A percentile compares a stretch with the other conserved stretches of the same genome.
Evolutionary conservation across 129 eudicot species (phyloP).

Genomic region (Arctium minus): DNA sequence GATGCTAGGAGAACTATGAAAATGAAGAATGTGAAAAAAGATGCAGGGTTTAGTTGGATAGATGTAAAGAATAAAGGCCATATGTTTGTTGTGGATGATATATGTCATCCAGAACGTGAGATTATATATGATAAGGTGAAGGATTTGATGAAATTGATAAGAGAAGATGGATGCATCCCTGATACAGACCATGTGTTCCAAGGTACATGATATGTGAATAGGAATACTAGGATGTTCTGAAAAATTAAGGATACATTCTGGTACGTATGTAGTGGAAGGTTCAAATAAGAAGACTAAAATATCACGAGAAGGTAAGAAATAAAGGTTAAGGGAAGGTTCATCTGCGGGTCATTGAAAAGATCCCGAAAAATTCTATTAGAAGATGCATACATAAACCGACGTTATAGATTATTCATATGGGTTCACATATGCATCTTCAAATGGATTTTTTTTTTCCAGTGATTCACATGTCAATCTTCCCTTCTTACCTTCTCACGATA

Average conservation of each 20-base stretch:
- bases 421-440: too few relatives aligned
- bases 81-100: conserved; percentile 49
- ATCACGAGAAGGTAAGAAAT: too few relatives aligned
- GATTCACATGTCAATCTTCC: too few relatives aligned
- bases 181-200: conserved; percentile 25
- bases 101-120: conserved; percentile 32
- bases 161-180: conserved; percentile 37
- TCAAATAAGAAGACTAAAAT: too few relatives aligned
- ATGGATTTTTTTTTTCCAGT: too few relatives aligned
- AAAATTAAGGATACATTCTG: background rate
- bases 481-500: too few relatives aligned
- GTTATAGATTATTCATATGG: too few relatives aligned
- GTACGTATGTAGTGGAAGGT: background rate
- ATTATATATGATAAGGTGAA: conserved; percentile 31
- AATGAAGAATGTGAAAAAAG: conserved; percentile 41
- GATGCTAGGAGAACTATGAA: conserved; percentile 38
- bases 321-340: too few relatives aligned
- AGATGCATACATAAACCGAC: too few relatives aligned
- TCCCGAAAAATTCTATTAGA: too few relatives aligned
- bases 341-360: too few relatives aligned
- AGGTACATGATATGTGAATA: background rate
- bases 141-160: conserved; percentile 34
- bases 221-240: background rate
- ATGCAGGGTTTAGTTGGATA: conserved; percentile 52
- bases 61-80: conserved; percentile 35